Conservation (phyloP, 345 rosid species). For the Aegle marmelos region DNA sequence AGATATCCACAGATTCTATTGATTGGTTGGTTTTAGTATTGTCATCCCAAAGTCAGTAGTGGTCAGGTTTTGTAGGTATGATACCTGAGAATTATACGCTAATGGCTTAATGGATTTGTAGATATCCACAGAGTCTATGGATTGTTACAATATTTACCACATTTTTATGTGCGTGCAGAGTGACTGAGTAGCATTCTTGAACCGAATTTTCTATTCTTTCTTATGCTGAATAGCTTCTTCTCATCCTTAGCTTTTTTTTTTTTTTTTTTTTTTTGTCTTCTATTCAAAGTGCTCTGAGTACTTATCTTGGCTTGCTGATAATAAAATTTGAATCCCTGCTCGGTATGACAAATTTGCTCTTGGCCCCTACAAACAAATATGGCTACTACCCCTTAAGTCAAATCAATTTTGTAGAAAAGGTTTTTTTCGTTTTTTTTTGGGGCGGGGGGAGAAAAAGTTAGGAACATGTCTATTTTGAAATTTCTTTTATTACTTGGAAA, state of each 20-base stretch:
- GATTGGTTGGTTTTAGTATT: not conserved
- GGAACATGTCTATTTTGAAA: not conserved
- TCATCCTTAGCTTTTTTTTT: not conserved
- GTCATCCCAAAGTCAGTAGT: not conserved
- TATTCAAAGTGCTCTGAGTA: not conserved
- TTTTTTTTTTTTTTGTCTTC: not conserved
- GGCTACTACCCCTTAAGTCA: not conserved
- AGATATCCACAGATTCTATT: too few relatives aligned
- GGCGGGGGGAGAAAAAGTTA: too few relatives aligned
- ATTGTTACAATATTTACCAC: not conserved
- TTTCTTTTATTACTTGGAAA: not conserved
- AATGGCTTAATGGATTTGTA: not conserved
- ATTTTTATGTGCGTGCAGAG: not conserved
- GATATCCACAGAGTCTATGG: not conserved
- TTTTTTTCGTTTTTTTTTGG: fast-evolving
- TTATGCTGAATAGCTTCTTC: not conserved
- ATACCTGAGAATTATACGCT: not conserved
- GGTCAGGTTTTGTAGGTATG: not conserved
- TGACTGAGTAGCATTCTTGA: too few relatives aligned
- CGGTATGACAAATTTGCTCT: not conserved
- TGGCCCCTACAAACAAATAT: not conserved
- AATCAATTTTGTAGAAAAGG: not conserved
- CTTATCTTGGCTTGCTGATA: not conserved
- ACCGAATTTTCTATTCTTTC: not conserved
- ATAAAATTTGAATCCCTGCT: not conserved